phyloP scores from a whole-genome alignment of 768 basidiomycete species.

The Daedaleopsis sinensis region DNA sequence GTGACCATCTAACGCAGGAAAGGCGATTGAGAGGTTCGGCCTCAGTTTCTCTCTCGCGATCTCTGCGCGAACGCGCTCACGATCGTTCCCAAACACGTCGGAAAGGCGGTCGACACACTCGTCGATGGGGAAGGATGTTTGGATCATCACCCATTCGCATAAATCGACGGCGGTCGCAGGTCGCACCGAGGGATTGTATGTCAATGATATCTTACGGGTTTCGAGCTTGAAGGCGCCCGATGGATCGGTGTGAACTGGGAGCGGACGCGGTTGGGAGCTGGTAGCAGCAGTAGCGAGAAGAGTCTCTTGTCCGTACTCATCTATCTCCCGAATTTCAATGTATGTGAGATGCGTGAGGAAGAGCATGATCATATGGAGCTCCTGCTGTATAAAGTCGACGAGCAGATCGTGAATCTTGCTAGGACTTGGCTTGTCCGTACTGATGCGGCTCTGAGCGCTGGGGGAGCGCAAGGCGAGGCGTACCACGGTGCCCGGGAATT shows the following conservation, averaged over 20 bases:
- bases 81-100: slow-evolving; percentile 22
- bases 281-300: slow-evolving; percentile 22
- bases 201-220: neutral
- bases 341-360: slow-evolving; percentile 44
- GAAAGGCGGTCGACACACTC: slow-evolving; percentile 33
- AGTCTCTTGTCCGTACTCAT: slow-evolving; percentile 3
- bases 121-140: slow-evolving; percentile 27
- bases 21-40: slow-evolving; percentile 40
- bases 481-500: slow-evolving; percentile 46
- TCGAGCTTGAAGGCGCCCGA: neutral
- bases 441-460: slow-evolving; percentile 36
- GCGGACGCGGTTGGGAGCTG: slow-evolving; percentile 12
- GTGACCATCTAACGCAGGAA: neutral
- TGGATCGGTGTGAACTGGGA: neutral
- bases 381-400: slow-evolving; percentile 41
- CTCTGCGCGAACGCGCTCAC: slow-evolving; percentile 23
- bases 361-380: slow-evolving; percentile 43
- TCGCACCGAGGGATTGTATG: neutral
- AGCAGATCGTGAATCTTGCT: slow-evolving; percentile 43
- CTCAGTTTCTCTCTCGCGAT: slow-evolving; percentile 45
- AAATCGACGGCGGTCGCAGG: neutral
- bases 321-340: slow-evolving; percentile 45
- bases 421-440: slow-evolving; percentile 34
- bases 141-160: slow-evolving; percentile 5
- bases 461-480: slow-evolving; percentile 48